These are phyloP conservation scores for Coemansia sp. DNA, from an alignment of 192 early-diverging fungal genomes.

Conservation along the genomic window DNA sequence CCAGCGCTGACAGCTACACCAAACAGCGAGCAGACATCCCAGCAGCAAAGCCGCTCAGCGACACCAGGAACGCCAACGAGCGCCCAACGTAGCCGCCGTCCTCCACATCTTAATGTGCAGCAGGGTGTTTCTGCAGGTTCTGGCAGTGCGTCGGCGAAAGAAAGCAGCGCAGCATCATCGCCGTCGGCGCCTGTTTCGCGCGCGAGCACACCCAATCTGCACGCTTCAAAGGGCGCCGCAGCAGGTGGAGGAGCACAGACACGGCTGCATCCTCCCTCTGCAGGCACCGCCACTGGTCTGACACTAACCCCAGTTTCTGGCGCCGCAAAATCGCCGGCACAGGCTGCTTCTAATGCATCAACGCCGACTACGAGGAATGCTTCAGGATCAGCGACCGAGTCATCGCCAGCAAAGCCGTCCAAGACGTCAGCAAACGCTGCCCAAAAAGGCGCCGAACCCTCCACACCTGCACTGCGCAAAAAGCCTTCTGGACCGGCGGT, in stretches of 20 bases:
- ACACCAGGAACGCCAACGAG: conserved; percentile 14
- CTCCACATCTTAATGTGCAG: background rate
- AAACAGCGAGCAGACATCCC: conserved; percentile 10
- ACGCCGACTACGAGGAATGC: no score
- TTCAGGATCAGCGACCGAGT: no score
- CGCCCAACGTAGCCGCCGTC: conserved; percentile 12
- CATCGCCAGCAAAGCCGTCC: background rate
- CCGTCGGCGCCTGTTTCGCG: conserved; percentile 30
- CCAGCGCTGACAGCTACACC: background rate
- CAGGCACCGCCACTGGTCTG: background rate
- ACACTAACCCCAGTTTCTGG: background rate
- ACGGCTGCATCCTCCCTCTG: background rate
- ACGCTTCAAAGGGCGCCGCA: background rate
- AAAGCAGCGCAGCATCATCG: conserved; percentile 7
- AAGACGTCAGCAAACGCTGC: background rate
- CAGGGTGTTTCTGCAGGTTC: background rate
- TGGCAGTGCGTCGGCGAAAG: conserved; percentile 10
- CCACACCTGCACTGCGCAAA: background rate
- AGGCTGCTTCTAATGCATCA: no score
- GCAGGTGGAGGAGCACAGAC: background rate
- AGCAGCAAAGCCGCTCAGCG: conserved; percentile 8
- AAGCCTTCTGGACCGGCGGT: background rate
- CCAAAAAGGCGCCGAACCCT: background rate
- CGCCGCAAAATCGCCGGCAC: background rate
- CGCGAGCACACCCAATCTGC: conserved; percentile 32